Conservation (phyloP, 2,329 filamentous ascomycete species). For the Neofusicoccum parvum region DNA sequence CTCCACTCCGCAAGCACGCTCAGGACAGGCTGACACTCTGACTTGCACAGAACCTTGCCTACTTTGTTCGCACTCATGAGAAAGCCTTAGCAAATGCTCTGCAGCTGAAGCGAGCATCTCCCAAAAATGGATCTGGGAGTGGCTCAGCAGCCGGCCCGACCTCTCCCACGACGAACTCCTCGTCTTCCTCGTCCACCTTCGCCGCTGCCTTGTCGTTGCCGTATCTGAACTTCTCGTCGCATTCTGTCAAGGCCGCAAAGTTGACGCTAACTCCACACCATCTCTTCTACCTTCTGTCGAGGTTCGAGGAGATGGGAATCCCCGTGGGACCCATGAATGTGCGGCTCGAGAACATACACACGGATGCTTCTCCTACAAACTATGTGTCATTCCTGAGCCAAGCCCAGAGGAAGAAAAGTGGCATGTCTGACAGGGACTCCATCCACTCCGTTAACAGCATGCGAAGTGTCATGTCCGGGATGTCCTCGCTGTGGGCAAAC, state of each 20-base stretch:
- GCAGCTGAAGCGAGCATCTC: conserved; percentile 75
- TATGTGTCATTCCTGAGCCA: conserved; percentile 95
- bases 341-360: conserved; percentile 89
- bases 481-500: conserved; percentile 90
- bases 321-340: conserved; percentile 95
- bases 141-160: conserved; percentile 48
- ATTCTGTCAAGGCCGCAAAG: conserved; percentile 84
- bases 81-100: conserved; percentile 95
- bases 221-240: conserved; percentile 80
- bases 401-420: conserved; percentile 76
- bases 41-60: conserved; percentile 76
- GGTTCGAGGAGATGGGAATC: conserved; percentile 90
- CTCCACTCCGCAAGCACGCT: background rate
- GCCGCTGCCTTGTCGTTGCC: conserved; percentile 86
- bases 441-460: conserved; percentile 96
- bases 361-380: conserved; percentile 80
- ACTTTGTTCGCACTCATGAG: conserved; percentile 95
- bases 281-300: conserved; percentile 92
- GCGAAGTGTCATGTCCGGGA: conserved; percentile 94
- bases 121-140: conserved; percentile 66
- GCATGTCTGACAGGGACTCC: conserved; percentile 81
- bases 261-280: conserved; percentile 93
- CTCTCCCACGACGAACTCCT: conserved; percentile 62
- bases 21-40: background rate
- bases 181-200: conserved; percentile 71